Percentiles rank a stretch among this genome's conserved stretches.
These are phyloP conservation scores for Podila epicladia DNA, from an alignment of 192 early-diverging fungal species.

Conservation along the genomic window DNA sequence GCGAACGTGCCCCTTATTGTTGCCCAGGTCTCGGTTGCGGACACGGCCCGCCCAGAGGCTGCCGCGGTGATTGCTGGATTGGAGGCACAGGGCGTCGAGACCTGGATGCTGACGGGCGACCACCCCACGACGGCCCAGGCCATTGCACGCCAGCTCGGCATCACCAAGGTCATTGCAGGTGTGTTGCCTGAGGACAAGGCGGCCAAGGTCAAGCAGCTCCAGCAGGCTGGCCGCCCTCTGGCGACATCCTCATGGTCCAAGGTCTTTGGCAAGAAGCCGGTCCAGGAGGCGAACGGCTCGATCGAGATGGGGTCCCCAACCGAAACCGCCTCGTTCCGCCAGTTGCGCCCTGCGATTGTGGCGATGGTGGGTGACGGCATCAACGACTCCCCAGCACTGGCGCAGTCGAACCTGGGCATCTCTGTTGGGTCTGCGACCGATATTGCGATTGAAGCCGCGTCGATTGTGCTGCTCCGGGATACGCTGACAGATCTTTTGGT, in stretches of 20 bases:
- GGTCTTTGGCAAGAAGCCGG: slow-evolving; percentile 1
- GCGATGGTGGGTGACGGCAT: slow-evolving; percentile 97
- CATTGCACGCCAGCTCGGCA: slow-evolving; percentile 73
- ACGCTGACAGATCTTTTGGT: slow-evolving; percentile 82
- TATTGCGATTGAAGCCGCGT: slow-evolving; percentile 90
- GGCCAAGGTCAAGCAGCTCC: slow-evolving; percentile 66
- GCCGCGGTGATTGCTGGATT: slow-evolving; percentile 60
- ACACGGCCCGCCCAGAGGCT: slow-evolving; percentile 70
- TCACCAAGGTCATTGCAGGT: slow-evolving; percentile 68
- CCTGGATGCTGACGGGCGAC: slow-evolving; percentile 88
- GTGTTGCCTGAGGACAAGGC: slow-evolving; percentile 82
- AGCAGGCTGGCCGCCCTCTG: slow-evolving; percentile 33
- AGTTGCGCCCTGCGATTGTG: slow-evolving; percentile 62
- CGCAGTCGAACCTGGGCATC: slow-evolving; percentile 90
- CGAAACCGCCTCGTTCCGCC: neutral
- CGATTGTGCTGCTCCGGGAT: slow-evolving; percentile 83
- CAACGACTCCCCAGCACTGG: slow-evolving; percentile 93
- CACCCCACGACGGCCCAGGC: slow-evolving; percentile 67
- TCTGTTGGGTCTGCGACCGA: slow-evolving; percentile 91
- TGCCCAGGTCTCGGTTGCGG: slow-evolving; percentile 69
- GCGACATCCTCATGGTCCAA: slow-evolving; percentile 6
- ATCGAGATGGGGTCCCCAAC: neutral
- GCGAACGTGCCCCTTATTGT: slow-evolving; percentile 52
- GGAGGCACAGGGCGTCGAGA: slow-evolving; percentile 62
- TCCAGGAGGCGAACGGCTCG: neutral